Conservation (phyloP, 306 rosid genomes). For the Styphnolobium japonicum region DNA sequence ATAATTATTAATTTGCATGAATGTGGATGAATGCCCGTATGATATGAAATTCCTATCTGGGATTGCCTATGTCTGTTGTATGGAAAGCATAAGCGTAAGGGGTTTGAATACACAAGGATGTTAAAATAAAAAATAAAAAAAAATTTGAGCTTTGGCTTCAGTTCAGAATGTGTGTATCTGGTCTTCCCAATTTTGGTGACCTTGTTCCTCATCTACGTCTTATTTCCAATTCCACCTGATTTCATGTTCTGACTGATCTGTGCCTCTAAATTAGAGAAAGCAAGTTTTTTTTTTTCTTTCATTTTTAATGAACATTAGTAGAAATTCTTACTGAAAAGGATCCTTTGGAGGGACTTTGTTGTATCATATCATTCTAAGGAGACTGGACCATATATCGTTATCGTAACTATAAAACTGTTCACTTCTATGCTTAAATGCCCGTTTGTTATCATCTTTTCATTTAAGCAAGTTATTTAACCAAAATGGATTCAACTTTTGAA, state of each 20-base stretch:
- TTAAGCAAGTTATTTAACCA: neutral
- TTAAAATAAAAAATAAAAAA: neutral
- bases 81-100: neutral
- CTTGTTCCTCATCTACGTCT: neutral
- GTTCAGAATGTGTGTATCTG: neutral
- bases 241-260: neutral
- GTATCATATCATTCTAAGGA: neutral
- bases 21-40: neutral
- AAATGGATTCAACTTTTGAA: constrained; percentile 15
- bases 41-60: constrained; percentile 12
- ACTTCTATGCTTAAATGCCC: neutral
- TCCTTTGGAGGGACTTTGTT: neutral
- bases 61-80: neutral
- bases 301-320: neutral
- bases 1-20: neutral
- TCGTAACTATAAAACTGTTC: neutral
- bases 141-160: neutral
- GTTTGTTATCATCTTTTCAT: neutral
- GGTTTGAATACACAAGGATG: neutral
- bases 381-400: neutral
- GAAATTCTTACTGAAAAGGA: neutral
- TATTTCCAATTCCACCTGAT: constrained; percentile 12
- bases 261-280: constrained; percentile 7
- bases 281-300: neutral
- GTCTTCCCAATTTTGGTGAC: neutral